These are phyloP conservation scores for Panicum hallii DNA, from an alignment of 202 grass and related monocot species.

Conservation along the genomic window DNA sequence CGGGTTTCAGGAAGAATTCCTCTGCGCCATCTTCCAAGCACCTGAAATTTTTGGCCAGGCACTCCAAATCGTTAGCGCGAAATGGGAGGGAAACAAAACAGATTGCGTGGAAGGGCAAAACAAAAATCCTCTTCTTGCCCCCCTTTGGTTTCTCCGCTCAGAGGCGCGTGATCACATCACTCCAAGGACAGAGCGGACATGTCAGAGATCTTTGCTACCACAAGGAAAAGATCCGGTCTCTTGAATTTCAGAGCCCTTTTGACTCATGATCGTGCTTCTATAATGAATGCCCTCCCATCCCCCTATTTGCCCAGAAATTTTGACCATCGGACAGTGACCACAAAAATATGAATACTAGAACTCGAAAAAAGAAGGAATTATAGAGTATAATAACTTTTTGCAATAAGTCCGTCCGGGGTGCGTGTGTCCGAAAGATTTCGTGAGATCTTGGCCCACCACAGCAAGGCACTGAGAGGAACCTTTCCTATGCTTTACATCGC, in stretches of 20 bases:
- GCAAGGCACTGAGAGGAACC: constrained; percentile 46
- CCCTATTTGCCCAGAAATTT: constrained; percentile 1
- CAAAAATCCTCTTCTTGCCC: not conserved
- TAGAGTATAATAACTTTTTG: not conserved
- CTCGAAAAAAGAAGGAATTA: not conserved
- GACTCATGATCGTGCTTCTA: constrained; percentile 37
- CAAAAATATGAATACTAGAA: not conserved
- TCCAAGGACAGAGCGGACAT: constrained; percentile 61
- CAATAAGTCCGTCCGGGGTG: constrained; percentile 25
- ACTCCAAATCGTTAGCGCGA: not conserved
- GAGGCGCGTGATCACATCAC: constrained; percentile 55
- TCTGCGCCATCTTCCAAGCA: constrained; percentile 94
- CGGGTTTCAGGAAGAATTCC: constrained; percentile 97
- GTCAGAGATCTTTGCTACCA: constrained; percentile 68
- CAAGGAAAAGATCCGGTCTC: constrained; percentile 57
- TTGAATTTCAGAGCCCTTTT: constrained; percentile 49
- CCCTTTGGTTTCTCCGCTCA: constrained; percentile 26
- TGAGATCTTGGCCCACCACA: constrained; percentile 60
- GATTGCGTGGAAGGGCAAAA: constrained; percentile 17
- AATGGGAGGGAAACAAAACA: not conserved
- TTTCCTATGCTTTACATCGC: constrained; percentile 46
- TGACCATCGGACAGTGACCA: constrained; percentile 46
- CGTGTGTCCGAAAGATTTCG: constrained; percentile 51
- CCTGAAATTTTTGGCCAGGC: constrained; percentile 45
- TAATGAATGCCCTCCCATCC: constrained; percentile 20